A percentile compares a stretch with the other conserved stretches of the same genome.
phyloP scores from a whole-genome alignment of 2,329 filamentous ascomycete species.

The Septoria linicola region DNA sequence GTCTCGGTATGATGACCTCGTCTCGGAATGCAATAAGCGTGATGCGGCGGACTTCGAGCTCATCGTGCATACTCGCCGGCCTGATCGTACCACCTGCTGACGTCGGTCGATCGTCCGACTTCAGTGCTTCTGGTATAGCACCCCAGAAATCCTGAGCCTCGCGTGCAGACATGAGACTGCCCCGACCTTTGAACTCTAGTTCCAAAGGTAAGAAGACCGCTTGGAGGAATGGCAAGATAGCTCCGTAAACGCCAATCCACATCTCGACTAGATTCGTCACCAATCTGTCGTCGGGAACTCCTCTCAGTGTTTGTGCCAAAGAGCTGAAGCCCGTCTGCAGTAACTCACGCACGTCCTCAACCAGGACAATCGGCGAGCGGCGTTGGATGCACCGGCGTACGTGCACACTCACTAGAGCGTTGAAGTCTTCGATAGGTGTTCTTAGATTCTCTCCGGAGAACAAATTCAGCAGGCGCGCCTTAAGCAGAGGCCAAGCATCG shows the following conservation, averaged over 20 bases:
- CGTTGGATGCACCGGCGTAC: conserved; percentile 75
- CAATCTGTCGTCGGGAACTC: conserved; percentile 79
- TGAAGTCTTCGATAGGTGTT: conserved; percentile 80
- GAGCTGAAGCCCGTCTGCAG: conserved; percentile 79
- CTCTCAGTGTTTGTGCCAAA: conserved; percentile 77
- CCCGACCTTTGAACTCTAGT: conserved; percentile 84
- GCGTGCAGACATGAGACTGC: conserved; percentile 71
- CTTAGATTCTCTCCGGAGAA: conserved; percentile 80
- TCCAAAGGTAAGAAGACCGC: conserved; percentile 92
- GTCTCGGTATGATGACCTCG: conserved; percentile 80
- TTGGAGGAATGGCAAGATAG: conserved; percentile 88
- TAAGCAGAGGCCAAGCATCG: conserved; percentile 79
- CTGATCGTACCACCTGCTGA: conserved; percentile 41
- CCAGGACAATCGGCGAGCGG: conserved; percentile 65
- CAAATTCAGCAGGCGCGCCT: conserved; percentile 71
- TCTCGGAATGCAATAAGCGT: conserved; percentile 88
- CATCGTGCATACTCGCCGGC: conserved; percentile 51
- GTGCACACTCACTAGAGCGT: conserved; percentile 74
- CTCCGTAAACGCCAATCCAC: conserved; percentile 91
- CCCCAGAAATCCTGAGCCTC: conserved; percentile 92
- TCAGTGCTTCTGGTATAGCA: conserved; percentile 54
- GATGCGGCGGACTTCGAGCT: conserved; percentile 83
- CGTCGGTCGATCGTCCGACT: conserved; percentile 44
- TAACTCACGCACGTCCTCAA: conserved; percentile 75
- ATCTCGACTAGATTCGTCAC: conserved; percentile 88